Evolutionary conservation across 2,329 filamentous ascomycete species (phyloP).

Genomic region (Fusarium begoniae): DNA sequence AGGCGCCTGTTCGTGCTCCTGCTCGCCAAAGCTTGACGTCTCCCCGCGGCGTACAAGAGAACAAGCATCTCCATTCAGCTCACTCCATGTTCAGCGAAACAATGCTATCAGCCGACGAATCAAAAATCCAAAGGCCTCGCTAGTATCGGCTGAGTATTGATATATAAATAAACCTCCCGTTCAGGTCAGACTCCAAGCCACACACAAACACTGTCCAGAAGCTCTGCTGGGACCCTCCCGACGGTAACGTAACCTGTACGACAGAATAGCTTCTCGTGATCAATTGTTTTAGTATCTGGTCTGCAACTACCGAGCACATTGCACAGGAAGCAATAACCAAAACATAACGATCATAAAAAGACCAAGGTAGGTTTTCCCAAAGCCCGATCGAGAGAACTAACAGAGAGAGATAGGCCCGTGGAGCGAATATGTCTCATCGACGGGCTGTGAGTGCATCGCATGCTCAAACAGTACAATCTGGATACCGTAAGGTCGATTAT

Average conservation of each 20-base stretch:
- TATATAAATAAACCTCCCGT: slow-evolving; percentile 6
- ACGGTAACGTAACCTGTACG: slow-evolving; percentile 35
- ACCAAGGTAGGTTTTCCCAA: slow-evolving; percentile 14
- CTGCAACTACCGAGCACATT: slow-evolving; percentile 29
- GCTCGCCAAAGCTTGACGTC: neutral
- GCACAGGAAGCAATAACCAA: slow-evolving; percentile 12
- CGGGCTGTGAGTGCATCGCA: slow-evolving; percentile 4
- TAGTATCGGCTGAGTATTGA: neutral
- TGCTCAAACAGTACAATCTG: neutral
- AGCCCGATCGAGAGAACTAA: slow-evolving; percentile 23
- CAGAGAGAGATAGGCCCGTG: slow-evolving; percentile 3
- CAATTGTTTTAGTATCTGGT: slow-evolving; percentile 3
- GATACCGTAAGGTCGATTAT: neutral
- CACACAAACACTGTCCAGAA: slow-evolving; percentile 18
- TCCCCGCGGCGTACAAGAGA: slow-evolving; percentile 7
- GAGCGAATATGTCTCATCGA: slow-evolving; percentile 16
- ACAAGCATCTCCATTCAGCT: slow-evolving; percentile 8
- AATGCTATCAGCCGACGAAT: slow-evolving; percentile 10
- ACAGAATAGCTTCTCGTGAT: slow-evolving; percentile 36
- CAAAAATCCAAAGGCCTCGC: neutral
- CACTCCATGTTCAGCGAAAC: slow-evolving; percentile 20
- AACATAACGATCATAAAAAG: neutral
- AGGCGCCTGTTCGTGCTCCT: slow-evolving; percentile 7
- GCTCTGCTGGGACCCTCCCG: neutral
- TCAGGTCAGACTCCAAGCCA: neutral